Evolutionary conservation across 257 asterid genomes (phyloP).

Genomic region (Cinchona pubescens): DNA sequence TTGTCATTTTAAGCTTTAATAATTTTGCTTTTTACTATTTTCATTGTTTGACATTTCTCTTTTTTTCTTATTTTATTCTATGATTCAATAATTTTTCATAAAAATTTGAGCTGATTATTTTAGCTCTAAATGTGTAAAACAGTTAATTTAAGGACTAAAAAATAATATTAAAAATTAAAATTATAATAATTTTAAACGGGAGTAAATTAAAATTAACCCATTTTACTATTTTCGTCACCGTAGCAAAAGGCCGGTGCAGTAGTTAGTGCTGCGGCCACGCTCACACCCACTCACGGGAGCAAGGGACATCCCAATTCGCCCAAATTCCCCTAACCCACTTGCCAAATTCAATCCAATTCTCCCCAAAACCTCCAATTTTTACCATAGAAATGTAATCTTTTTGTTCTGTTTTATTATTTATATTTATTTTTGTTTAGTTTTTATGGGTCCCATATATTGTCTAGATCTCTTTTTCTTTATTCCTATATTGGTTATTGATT

Average conservation of each 20-base stretch:
- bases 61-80: no score
- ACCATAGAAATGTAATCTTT: no score
- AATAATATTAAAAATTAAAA: no score
- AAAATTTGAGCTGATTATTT: no score
- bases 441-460: neutral
- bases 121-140: no score
- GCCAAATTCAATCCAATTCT: conserved; percentile 2
- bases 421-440: neutral
- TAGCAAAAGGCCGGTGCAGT: conserved; percentile 5
- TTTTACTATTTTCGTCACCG: conserved; percentile 5
- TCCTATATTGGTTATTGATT: neutral
- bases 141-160: no score
- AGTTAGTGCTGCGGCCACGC: conserved; percentile 16
- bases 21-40: no score
- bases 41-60: no score
- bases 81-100: no score
- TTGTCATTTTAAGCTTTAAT: no score
- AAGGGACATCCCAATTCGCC: neutral
- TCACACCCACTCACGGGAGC: conserved; percentile 10
- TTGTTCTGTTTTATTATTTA: neutral
- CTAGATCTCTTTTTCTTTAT: conserved; percentile 38
- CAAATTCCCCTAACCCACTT: neutral
- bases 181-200: no score
- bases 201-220: no score
- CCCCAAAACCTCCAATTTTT: conserved; percentile 2